Conservation (phyloP, 2,329 filamentous ascomycete genomes). For the Polytolypa hystricis region DNA sequence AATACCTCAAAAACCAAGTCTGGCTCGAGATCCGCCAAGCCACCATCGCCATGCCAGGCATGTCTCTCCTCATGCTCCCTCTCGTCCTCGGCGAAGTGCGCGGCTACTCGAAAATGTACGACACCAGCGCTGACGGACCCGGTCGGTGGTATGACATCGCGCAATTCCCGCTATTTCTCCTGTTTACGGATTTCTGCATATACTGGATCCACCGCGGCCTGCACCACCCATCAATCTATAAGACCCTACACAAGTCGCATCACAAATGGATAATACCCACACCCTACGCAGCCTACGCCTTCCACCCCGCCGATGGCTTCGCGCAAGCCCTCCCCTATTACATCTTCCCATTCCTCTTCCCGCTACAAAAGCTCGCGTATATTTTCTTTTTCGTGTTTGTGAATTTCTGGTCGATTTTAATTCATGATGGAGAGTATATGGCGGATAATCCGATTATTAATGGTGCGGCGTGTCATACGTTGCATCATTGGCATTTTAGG, state of each 20-base stretch:
- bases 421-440: conserved; percentile 77
- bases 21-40: conserved; percentile 64
- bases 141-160: conserved; percentile 57
- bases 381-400: conserved; percentile 69
- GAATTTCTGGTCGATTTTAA: conserved; percentile 82
- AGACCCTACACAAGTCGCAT: conserved; percentile 74
- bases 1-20: conserved; percentile 79
- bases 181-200: conserved; percentile 68
- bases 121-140: conserved; percentile 54
- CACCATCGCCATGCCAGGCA: conserved; percentile 56
- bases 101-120: conserved; percentile 63
- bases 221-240: conserved; percentile 64
- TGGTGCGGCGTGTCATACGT: conserved; percentile 71
- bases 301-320: conserved; percentile 76
- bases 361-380: conserved; percentile 70
- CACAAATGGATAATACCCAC: conserved; percentile 95
- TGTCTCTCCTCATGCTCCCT: conserved; percentile 63
- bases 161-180: conserved; percentile 66
- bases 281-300: conserved; percentile 70
- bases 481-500: conserved; percentile 68
- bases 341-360: conserved; percentile 74
- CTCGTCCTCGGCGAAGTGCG: conserved; percentile 65
- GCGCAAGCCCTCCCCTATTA: conserved; percentile 72
- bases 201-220: conserved; percentile 71
- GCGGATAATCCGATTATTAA: conserved; percentile 71